A percentile compares a stretch with the other conserved stretches of the same genome.
These are phyloP conservation scores for Cordyceps farinosa DNA, from an alignment of 2,329 filamentous ascomycete species.

Conservation along the genomic window DNA sequence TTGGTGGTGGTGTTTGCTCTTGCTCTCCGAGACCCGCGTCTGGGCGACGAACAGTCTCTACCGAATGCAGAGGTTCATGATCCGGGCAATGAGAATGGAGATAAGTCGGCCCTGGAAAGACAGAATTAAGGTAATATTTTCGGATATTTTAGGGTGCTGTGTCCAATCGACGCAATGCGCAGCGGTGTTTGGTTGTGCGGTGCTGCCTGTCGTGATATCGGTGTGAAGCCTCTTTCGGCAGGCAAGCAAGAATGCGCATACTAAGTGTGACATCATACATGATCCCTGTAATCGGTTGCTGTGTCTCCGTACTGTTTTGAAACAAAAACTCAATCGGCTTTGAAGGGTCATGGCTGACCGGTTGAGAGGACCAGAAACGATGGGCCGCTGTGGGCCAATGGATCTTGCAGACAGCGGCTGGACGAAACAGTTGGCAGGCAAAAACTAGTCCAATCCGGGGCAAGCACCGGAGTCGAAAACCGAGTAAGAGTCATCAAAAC, in stretches of 20 bases:
- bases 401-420: not conserved
- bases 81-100: not conserved
- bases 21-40: conserved; percentile 41
- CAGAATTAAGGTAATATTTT: not conserved
- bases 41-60: conserved; percentile 43
- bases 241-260: too few species aligned
- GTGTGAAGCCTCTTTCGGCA: too few species aligned
- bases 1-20: conserved; percentile 44
- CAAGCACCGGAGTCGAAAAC: not conserved
- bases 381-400: not conserved
- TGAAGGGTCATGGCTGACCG: not conserved
- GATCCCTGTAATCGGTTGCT: not conserved
- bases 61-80: not conserved
- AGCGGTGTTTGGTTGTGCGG: not conserved
- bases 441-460: not conserved
- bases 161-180: not conserved
- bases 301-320: conserved; percentile 7
- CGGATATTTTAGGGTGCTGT: not conserved
- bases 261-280: not conserved
- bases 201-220: not conserved
- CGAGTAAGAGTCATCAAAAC: not conserved
- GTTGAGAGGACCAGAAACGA: conserved; percentile 23
- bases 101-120: not conserved
- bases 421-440: not conserved
- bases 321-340: not conserved